A percentile compares a stretch with the other conserved stretches of the same genome.
These are phyloP conservation scores for Ramaria sp. DNA, from an alignment of 768 basidiomycete genomes.

Conservation along the genomic window DNA sequence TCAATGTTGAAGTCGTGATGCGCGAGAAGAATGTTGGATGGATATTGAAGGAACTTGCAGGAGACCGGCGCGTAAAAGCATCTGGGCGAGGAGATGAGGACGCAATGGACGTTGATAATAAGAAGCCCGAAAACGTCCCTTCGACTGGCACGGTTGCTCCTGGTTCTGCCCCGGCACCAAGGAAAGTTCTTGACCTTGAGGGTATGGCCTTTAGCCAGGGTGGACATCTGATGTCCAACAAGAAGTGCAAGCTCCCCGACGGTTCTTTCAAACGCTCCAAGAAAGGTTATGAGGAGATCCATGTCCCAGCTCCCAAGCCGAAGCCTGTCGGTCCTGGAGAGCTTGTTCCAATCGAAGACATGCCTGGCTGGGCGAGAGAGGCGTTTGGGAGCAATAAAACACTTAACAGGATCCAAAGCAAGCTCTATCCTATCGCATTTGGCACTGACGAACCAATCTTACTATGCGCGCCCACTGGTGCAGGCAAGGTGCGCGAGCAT, in stretches of 20 bases:
- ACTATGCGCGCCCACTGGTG: conserved; percentile 96
- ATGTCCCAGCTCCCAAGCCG: conserved; percentile 87
- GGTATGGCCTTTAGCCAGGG: conserved; percentile 95
- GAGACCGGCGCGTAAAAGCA: conserved; percentile 59
- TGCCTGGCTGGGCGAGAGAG: conserved; percentile 81
- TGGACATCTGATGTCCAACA: conserved; percentile 96
- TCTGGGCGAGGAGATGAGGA: conserved; percentile 28
- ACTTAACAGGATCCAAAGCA: conserved; percentile 89
- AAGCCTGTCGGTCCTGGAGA: conserved; percentile 54
- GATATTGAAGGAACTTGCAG: conserved; percentile 83
- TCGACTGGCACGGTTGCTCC: conserved; percentile 82
- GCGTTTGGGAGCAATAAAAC: conserved; percentile 65
- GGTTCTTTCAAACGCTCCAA: conserved; percentile 94
- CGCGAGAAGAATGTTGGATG: conserved; percentile 93
- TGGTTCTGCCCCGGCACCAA: conserved; percentile 80
- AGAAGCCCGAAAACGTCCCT: conserved; percentile 35
- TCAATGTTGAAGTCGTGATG: conserved; percentile 97
- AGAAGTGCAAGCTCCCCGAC: conserved; percentile 94
- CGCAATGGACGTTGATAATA: conserved; percentile 71
- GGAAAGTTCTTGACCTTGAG: conserved; percentile 79
- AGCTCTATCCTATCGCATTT: conserved; percentile 86
- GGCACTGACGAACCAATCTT: conserved; percentile 91
- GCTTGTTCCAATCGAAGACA: conserved; percentile 53
- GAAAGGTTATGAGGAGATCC: conserved; percentile 97
- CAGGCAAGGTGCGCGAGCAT: conserved; percentile 73